phyloP scores from a whole-genome alignment of 495 filamentous ascomycete species.

The Cenococcum geophilum region DNA sequence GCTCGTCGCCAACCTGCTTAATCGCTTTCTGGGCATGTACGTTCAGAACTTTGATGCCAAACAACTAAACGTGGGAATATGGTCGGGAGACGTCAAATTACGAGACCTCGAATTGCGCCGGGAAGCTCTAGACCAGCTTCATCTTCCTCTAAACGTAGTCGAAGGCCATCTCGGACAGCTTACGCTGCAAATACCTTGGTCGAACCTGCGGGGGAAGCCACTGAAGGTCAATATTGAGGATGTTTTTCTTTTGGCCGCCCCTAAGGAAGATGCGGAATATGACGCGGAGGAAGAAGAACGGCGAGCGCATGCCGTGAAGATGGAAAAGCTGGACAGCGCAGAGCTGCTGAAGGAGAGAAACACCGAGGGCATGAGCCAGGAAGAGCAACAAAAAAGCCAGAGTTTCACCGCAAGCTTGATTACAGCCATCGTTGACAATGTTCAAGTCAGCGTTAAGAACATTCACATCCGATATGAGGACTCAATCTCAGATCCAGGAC shows the following conservation, averaged over 20 bases:
- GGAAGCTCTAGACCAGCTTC: conserved; percentile 94
- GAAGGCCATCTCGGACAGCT: conserved; percentile 89
- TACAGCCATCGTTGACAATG: conserved; percentile 94
- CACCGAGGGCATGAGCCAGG: conserved; percentile 84
- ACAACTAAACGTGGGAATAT: conserved; percentile 95
- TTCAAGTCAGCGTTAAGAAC: conserved; percentile 95
- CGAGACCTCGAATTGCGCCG: conserved; percentile 83
- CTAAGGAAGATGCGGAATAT: conserved; percentile 89
- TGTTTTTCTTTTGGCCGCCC: conserved; percentile 89
- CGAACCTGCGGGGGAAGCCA: conserved; percentile 86
- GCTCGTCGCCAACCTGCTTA: conserved; percentile 80
- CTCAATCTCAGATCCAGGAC: conserved; percentile 87
- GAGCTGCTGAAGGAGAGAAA: conserved; percentile 87
- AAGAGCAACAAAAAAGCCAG: conserved; percentile 92
- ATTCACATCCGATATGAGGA: conserved; percentile 97
- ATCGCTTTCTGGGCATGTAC: conserved; percentile 98
- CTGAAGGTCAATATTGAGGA: conserved; percentile 93
- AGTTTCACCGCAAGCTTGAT: conserved; percentile 92
- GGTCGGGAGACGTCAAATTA: conserved; percentile 94
- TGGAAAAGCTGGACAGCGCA: conserved; percentile 94
- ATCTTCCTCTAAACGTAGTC: conserved; percentile 89
- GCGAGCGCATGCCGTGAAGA: conserved; percentile 78
- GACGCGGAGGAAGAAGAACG: conserved; percentile 85
- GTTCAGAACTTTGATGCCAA: conserved; percentile 97
- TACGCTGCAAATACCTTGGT: conserved; percentile 91